A percentile compares a stretch with the other conserved stretches of the same genome.
Evolutionary conservation across 2,329 filamentous ascomycete species (phyloP).

Genomic region (Claviceps sp.): DNA sequence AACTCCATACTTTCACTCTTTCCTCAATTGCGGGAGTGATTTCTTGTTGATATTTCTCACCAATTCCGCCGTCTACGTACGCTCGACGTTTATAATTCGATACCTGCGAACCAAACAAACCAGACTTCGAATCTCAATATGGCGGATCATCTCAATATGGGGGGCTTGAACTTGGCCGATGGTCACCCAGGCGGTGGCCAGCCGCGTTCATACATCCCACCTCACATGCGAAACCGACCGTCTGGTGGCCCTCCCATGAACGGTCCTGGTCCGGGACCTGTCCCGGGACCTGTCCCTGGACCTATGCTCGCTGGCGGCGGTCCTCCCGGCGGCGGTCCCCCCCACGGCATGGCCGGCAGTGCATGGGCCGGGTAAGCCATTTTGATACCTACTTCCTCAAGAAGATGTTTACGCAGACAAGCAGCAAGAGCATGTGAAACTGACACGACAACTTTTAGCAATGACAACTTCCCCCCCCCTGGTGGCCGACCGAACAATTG

Average conservation of each 20-base stretch:
- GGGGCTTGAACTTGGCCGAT: conserved; percentile 51
- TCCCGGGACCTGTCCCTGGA: conserved; percentile 15
- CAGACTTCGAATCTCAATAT: conserved; percentile 35
- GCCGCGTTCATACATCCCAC: conserved; percentile 66
- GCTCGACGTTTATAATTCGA: background rate
- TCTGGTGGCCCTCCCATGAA: conserved; percentile 3
- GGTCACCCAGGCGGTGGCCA: conserved; percentile 14
- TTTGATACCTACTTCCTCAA: background rate
- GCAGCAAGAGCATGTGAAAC: background rate
- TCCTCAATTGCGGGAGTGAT: conserved; percentile 17
- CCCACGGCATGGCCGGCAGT: conserved; percentile 29
- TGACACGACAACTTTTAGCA: background rate
- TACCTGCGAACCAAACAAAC: background rate
- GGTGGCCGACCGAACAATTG: conserved; percentile 22
- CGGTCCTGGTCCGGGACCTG: background rate
- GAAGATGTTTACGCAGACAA: background rate
- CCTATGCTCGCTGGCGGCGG: conserved; percentile 26
- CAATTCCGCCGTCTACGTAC: conserved; percentile 4
- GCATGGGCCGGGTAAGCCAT: conserved; percentile 39
- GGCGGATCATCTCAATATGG: conserved; percentile 78
- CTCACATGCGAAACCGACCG: conserved; percentile 57
- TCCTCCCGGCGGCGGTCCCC: conserved; percentile 10
- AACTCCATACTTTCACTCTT: conserved; percentile 13
- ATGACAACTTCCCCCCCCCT: conserved; percentile 9
- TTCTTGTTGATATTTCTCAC: conserved; percentile 6